Evolutionary conservation across 2,329 filamentous ascomycete species (phyloP).

Genomic region (Colletotrichum caudatum): DNA sequence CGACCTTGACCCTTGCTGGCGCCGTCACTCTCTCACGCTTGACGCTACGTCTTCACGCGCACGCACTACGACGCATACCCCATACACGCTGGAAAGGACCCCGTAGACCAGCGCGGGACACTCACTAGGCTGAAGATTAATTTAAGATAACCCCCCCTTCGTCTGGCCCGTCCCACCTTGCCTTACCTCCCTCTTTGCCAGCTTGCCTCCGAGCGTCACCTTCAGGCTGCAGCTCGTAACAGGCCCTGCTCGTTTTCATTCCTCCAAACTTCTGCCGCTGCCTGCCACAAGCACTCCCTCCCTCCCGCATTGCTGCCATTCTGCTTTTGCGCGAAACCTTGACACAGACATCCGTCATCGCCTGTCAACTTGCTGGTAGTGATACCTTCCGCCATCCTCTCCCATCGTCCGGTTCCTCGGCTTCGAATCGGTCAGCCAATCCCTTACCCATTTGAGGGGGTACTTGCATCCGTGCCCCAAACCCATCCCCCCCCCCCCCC

Average conservation of each 20-base stretch:
- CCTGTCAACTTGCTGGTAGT: neutral
- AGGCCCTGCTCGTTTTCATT: constrained; percentile 25
- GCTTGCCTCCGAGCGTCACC: constrained; percentile 39
- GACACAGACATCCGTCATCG: constrained; percentile 14
- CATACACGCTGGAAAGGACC: constrained; percentile 17
- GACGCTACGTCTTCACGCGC: constrained; percentile 4
- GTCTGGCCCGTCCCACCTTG: constrained; percentile 33
- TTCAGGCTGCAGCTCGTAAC: constrained; percentile 37
- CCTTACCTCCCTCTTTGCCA: constrained; percentile 8
- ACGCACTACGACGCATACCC: neutral
- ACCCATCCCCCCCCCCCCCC: neutral
- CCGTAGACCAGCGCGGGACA: constrained; percentile 31
- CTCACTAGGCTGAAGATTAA: constrained; percentile 34
- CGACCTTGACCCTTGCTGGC: constrained; percentile 17
- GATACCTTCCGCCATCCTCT: constrained; percentile 12
- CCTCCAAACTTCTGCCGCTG: constrained; percentile 20
- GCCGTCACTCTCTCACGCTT: constrained; percentile 6
- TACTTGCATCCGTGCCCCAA: constrained; percentile 12
- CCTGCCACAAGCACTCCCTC: constrained; percentile 14
- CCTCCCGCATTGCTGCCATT: constrained; percentile 20
- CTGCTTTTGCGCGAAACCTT: constrained; percentile 6
- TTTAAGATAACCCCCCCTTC: constrained; percentile 39
- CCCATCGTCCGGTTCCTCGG: neutral
- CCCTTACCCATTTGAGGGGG: neutral
- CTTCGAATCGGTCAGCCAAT: neutral